phyloP scores from a whole-genome alignment of 2,329 filamentous ascomycete species.

The Lecanosticta acicola region DNA sequence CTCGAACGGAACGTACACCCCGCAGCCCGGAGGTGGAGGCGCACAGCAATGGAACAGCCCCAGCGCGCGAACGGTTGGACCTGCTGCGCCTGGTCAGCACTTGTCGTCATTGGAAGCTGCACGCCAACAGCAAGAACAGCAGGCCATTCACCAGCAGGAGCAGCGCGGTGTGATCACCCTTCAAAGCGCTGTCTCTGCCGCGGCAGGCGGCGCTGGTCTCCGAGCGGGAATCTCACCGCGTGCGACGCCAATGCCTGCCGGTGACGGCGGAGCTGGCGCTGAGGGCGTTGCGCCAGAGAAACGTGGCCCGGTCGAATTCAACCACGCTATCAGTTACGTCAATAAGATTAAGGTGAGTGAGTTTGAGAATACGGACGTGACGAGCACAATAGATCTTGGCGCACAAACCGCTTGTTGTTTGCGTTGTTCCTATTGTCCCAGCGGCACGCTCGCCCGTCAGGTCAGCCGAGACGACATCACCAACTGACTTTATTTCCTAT shows the following conservation, averaged over 20 bases:
- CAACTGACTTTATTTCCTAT: slow-evolving; percentile 2
- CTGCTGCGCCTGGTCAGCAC: slow-evolving; percentile 32
- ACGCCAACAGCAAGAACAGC: slow-evolving; percentile 25
- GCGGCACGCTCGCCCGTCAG: neutral
- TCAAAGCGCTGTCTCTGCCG: slow-evolving; percentile 58
- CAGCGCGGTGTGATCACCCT: slow-evolving; percentile 60
- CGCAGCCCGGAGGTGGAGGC: slow-evolving; percentile 33
- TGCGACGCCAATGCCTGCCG: slow-evolving; percentile 48
- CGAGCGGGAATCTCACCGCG: slow-evolving; percentile 48
- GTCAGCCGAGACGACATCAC: neutral
- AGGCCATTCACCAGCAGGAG: slow-evolving; percentile 23
- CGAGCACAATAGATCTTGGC: neutral
- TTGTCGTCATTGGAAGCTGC: slow-evolving; percentile 27
- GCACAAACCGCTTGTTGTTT: neutral
- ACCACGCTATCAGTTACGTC: slow-evolving; percentile 98
- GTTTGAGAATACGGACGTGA: neutral
- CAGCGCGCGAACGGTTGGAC: slow-evolving; percentile 39
- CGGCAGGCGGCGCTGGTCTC: slow-evolving; percentile 46
- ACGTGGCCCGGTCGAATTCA: slow-evolving; percentile 93
- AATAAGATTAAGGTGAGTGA: slow-evolving; percentile 93
- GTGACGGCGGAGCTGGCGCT: slow-evolving; percentile 48
- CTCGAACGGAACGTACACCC: slow-evolving; percentile 37
- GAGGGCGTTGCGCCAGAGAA: slow-evolving; percentile 57
- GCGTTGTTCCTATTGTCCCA: neutral
- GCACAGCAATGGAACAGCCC: slow-evolving; percentile 39